Percentiles rank a stretch among this genome's conserved stretches.
Evolutionary conservation across 176 grass and related monocot species (phyloP).

Genomic region (Cenchrus fungigraminus): DNA sequence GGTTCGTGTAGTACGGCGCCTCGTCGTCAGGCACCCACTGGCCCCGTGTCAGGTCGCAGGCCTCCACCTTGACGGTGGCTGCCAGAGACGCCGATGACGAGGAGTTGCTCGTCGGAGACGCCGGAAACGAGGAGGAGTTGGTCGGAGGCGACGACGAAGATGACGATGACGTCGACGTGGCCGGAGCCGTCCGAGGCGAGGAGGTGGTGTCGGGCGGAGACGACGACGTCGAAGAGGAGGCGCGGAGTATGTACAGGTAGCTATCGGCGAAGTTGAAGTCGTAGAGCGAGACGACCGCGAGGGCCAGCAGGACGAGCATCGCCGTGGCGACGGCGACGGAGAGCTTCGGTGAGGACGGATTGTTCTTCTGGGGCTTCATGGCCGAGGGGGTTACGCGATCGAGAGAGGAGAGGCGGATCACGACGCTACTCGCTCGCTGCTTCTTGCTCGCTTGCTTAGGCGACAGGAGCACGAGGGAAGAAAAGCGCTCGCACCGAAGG

Average conservation of each 20-base stretch:
- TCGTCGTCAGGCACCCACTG: conserved; percentile 54
- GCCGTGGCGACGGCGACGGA: conserved; percentile 27
- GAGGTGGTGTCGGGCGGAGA: neutral
- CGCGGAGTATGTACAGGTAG: conserved; percentile 3
- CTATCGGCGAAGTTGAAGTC: conserved; percentile 19
- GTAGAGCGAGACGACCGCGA: conserved; percentile 42
- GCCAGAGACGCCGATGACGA: neutral
- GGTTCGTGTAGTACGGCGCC: conserved; percentile 71
- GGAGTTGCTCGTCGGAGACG: neutral
- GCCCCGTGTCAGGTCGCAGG: conserved; percentile 49
- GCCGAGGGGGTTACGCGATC: neutral
- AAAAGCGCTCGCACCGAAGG: neutral
- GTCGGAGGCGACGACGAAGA: neutral
- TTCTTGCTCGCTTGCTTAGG: neutral
- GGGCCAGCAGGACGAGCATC: conserved; percentile 22
- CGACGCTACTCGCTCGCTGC: neutral
- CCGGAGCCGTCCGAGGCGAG: neutral
- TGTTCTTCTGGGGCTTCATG: conserved; percentile 39
- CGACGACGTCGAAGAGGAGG: neutral
- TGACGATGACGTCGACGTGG: neutral
- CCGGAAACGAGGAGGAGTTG: neutral
- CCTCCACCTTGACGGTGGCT: too few species aligned
- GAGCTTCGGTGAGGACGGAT: neutral
- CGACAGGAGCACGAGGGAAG: neutral
- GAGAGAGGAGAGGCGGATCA: neutral